These are phyloP conservation scores for Iris pallida DNA, from an alignment of 116 monocot genomes.

Conservation along the genomic window DNA sequence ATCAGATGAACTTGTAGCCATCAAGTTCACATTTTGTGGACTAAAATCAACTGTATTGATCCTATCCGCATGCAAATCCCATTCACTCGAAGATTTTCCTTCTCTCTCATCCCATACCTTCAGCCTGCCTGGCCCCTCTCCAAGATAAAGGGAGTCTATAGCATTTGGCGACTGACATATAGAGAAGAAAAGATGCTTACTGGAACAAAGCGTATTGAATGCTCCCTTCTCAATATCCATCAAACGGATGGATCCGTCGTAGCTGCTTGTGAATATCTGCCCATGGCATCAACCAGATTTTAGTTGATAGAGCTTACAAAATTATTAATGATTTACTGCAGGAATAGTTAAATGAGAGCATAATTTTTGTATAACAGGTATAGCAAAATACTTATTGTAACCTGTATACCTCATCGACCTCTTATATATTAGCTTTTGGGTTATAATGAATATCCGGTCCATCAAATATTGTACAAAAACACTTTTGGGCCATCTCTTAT, in stretches of 20 bases:
- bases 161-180: constrained; percentile 42
- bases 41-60: constrained; percentile 79
- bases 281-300: not conserved
- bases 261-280: constrained; percentile 70
- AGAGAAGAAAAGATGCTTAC: constrained; percentile 42
- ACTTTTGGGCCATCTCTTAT: too few relatives aligned
- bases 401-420: not conserved
- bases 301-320: not conserved
- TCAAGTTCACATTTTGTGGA: constrained; percentile 41
- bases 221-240: constrained; percentile 71
- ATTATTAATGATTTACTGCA: too few relatives aligned
- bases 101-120: constrained; percentile 70
- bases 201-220: constrained; percentile 47
- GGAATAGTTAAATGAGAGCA: too few relatives aligned
- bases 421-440: not conserved
- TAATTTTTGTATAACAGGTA: too few relatives aligned
- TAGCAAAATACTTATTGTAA: too few relatives aligned
- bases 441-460: not conserved
- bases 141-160: constrained; percentile 50
- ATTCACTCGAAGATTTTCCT: constrained; percentile 44
- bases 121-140: constrained; percentile 46
- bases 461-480: too few relatives aligned
- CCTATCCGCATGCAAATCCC: constrained; percentile 55
- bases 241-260: constrained; percentile 69
- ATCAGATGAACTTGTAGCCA: constrained; percentile 85